Evolutionary conservation across 2,329 filamentous ascomycete species (phyloP), one percentile per base, ranked within the genome.

Genomic region (Ceratocystis variospora): DNA sequence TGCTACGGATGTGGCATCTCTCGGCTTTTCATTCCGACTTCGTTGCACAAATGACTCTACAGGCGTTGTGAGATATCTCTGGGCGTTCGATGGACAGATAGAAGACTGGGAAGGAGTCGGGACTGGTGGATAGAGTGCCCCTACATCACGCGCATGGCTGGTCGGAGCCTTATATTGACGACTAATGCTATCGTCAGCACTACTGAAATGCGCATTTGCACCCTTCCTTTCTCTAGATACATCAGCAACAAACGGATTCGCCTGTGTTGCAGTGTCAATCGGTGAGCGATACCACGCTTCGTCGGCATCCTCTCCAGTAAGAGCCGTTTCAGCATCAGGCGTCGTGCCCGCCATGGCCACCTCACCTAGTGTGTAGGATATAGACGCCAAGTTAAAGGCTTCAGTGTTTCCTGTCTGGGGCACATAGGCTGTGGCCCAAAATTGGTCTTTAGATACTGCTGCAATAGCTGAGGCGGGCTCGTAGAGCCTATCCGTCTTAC

Each of bases 331-430:
- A 3, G 33, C 64, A 19, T 66, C 61, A 19, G 67, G 67, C 10
- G 61, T 66, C 22, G 44, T 46, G 7, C 61, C 63, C 15, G 61
- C 62, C 53, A 64, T 66, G 19, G 67, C 67, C 6, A 61, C 67
- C 33, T 66, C 64, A 19, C 67, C 53, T 7, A 68, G 28, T 15
- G 67, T 66, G 59, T 66, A 61, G 8, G 64, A 66, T 8, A 68
- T 68, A 15, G 67, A 66, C 17, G 64, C 64, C 53, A 68, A 48
- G n/a, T 68, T 66, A 12, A 68, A 68, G 19, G 66, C 66, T 19
- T 68, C 66, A 3, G 66, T 68, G 55, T 68, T 68, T 28, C 63
- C 66, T 5, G 66, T 68, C 63, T 68, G 66, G n/a, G 66, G 66
- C 48, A 68, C 61, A n/a, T n/a, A 33, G 8, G 63, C 63, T 3